Percentiles rank a stretch among this genome's conserved stretches.
Evolutionary conservation across 345 rosid species (phyloP).

Genomic region (thale cress (Arabidopsis thaliana)): TAIR10.1 NC_003074.8:2755001-2755500

Average conservation of each 20-base stretch:
- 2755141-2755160: slow-evolving; percentile 71
- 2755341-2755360: slow-evolving; percentile 62
- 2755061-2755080: slow-evolving; percentile 61
- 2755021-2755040: slow-evolving; percentile 85
- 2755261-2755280: slow-evolving; percentile 89
- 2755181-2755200: slow-evolving; percentile 69
- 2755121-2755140: slow-evolving; percentile 63
- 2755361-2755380: slow-evolving; percentile 75
- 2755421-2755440: slow-evolving; percentile 67
- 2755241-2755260: slow-evolving; percentile 86
- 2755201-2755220: slow-evolving; percentile 74
- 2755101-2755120: slow-evolving; percentile 79
- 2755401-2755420: slow-evolving; percentile 66
- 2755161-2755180: slow-evolving; percentile 70
- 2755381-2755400: slow-evolving; percentile 76
- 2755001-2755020: slow-evolving; percentile 87
- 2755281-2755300: slow-evolving; percentile 70
- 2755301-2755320: slow-evolving; percentile 79
- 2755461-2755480: slow-evolving; percentile 76
- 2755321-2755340: slow-evolving; percentile 71
- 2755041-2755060: slow-evolving; percentile 65
- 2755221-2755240: slow-evolving; percentile 65
- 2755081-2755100: slow-evolving; percentile 95
- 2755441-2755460: slow-evolving; percentile 90
- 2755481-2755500: slow-evolving; percentile 68